Evolutionary conservation across 2,329 filamentous ascomycete genomes (phyloP), one percentile per base, ranked within the genome.

Genomic region (Aureobasidium zeae): DNA sequence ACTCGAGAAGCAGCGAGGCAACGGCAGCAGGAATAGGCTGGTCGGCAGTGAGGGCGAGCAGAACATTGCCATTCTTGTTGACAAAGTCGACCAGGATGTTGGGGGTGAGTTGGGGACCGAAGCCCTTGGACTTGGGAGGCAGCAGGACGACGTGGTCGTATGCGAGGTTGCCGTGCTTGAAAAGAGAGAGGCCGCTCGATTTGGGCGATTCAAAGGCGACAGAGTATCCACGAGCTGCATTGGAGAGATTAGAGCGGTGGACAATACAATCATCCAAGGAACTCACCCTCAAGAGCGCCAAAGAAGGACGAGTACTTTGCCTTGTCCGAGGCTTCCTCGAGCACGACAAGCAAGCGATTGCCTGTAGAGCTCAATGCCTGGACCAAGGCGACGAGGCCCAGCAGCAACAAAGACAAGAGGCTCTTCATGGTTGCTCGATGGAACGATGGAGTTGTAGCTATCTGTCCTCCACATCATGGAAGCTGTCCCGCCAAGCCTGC

Each of bases 121-220:
- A 83, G 49, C 86, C 88, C 76, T 98, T 98, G 22, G 85, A 78
- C 66, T 89, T 94, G 48, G 81, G 79, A 41, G 91, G 91, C 51
- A 96, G 77, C 54, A 98, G 74, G 51, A 96, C 65, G 52, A 96
- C 69, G 66, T 98, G 89, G 67, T 96, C 89, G 66, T 88, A 96
- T 51, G 77, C 79, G 62, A 83, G 79, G 68, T 91, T 86, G 60
- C 89, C 91, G 51, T 91, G 79, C 59, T 78, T 73, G 70, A 95
- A 94, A 52, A 98, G 73, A 39, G 77, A 74, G 55, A 96, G 68
- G 38, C 73, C 71, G 42, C 86, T 77, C 61, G 77, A 83, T 68
- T 91, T 91, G 49, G 86, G 85, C 6, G 86, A 87, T 62, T 88
- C 79, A 61, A 87, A 88, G 26, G 76, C 74, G 53, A 95, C 71